phyloP scores from a whole-genome alignment of 2,329 filamentous ascomycete species.

The Botrytis porri region DNA sequence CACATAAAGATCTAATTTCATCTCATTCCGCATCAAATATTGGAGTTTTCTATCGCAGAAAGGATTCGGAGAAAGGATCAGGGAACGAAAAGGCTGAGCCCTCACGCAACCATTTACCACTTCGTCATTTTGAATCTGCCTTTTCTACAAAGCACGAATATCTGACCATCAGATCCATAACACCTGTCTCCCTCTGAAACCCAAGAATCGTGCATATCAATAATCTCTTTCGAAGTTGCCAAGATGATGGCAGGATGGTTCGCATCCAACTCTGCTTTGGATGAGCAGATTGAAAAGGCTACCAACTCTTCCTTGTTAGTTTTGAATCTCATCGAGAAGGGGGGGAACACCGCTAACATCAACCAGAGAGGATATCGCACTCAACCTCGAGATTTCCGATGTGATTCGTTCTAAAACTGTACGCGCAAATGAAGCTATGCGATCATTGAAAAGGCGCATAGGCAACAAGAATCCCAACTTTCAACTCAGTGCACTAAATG shows the following conservation, averaged over 20 bases:
- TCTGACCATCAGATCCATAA: background rate
- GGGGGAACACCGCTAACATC: conserved; percentile 28
- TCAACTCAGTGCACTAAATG: conserved; percentile 90
- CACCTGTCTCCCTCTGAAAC: background rate
- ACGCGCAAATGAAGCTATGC: conserved; percentile 97
- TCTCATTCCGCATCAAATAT: background rate
- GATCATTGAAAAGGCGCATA: conserved; percentile 88
- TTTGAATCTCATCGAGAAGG: conserved; percentile 20
- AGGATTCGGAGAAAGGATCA: background rate
- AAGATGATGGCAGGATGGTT: conserved; percentile 95
- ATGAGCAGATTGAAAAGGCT: conserved; percentile 95
- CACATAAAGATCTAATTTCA: background rate
- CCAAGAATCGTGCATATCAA: background rate
- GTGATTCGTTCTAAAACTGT: conserved; percentile 96
- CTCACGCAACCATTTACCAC: background rate
- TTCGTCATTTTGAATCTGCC: background rate
- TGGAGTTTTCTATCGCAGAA: background rate
- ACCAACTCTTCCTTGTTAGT: conserved; percentile 83
- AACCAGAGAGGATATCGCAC: conserved; percentile 84
- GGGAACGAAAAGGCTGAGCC: background rate
- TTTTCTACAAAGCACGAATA: background rate
- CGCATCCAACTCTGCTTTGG: conserved; percentile 84
- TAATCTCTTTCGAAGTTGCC: conserved; percentile 6
- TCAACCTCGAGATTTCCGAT: conserved; percentile 98
- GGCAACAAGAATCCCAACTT: conserved; percentile 97